phyloP scores from a whole-genome alignment of 2,329 filamentous ascomycete species.

The Diaporthe citriasiana region DNA sequence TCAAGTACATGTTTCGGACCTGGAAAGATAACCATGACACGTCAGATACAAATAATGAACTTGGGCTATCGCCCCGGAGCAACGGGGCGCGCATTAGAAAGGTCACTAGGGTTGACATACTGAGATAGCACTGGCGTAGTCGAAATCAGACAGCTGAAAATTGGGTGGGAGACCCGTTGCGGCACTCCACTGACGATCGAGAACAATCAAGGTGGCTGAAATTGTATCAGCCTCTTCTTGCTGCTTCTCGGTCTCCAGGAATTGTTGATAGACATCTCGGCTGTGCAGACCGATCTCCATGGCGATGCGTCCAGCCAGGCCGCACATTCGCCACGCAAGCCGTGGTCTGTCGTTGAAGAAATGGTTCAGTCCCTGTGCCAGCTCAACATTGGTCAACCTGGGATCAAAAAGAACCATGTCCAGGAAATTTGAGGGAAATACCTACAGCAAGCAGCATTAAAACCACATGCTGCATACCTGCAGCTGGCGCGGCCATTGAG shows the following conservation, averaged over 20 bases:
- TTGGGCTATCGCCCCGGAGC: too few relatives aligned
- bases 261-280: not conserved
- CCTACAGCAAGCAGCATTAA: not conserved
- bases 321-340: conserved; percentile 29
- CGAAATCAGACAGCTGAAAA: not conserved
- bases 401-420: too few relatives aligned
- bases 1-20: not conserved
- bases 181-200: conserved; percentile 26
- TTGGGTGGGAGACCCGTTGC: conserved; percentile 3
- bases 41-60: too few relatives aligned
- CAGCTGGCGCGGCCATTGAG: not conserved
- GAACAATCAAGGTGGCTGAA: not conserved
- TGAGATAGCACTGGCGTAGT: not conserved
- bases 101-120: not conserved
- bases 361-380: not conserved
- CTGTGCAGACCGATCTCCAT: conserved; percentile 27
- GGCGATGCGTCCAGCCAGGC: conserved; percentile 5
- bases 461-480: not conserved
- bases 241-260: not conserved
- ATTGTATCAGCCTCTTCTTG: not conserved
- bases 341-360: not conserved
- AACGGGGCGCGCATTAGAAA: not conserved
- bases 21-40: not conserved
- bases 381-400: too few relatives aligned
- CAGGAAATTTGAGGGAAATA: not conserved